Evolutionary conservation across 2,329 filamentous ascomycete species (phyloP).

Genomic region (Fusarium mundagurra): DNA sequence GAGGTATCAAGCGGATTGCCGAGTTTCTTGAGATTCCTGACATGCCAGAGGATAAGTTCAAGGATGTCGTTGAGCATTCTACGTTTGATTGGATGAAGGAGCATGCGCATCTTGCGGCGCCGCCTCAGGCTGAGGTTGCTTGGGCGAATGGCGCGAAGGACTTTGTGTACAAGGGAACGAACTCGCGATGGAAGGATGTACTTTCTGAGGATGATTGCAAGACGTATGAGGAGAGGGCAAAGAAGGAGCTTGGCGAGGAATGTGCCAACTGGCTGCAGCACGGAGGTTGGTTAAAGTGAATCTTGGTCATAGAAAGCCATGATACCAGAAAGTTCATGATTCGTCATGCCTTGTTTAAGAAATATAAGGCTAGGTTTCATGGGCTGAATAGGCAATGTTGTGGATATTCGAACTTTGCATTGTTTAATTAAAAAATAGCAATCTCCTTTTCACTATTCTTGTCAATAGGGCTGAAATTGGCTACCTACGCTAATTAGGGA

Average conservation of each 20-base stretch:
- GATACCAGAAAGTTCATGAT: no score
- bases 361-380: no score
- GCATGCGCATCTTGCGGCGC: not conserved
- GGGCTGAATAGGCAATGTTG: no score
- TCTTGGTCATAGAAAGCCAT: no score
- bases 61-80: not conserved
- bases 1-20: not conserved
- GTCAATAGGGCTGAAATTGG: no score
- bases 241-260: not conserved
- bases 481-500: no score
- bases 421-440: no score
- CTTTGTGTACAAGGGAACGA: conserved; percentile 7
- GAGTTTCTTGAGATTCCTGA: not conserved
- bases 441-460: no score
- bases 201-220: not conserved
- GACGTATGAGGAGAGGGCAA: not conserved
- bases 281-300: not conserved
- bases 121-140: not conserved
- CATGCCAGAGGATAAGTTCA: conserved; percentile 2
- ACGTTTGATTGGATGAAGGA: conserved; percentile 22
- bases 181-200: not conserved
- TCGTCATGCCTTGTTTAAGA: no score
- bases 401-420: no score
- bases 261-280: not conserved
- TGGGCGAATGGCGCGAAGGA: conserved; percentile 4